Base-by-base conservation (phyloP, 495 filamentous ascomycete genomes). In the Hypoxylon perforatum region DNA sequence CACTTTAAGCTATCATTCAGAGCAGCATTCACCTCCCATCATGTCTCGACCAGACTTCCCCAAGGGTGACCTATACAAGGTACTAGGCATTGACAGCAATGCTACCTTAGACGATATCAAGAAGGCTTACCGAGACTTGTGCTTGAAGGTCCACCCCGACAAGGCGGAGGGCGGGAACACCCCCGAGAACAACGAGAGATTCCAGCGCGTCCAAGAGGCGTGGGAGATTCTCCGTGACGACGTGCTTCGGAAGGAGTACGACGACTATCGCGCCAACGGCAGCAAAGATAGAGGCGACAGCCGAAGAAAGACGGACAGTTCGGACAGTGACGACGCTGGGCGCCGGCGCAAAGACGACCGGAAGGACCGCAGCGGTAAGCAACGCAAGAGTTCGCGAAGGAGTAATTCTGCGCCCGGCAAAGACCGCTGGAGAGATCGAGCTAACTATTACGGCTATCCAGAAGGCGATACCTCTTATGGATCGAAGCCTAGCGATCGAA, bases 121-220 rank as follows among this genome's bases (percentile, higher is more conserved):
- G 61, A 69, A 61, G 46, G 56, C 66, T 0, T 69, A 64, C 30
- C 55, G 51, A n/a, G 51, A 64, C 0, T 21, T 64, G 1, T 45
- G 55, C 45, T 25, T 45, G 35, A 61, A 61, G 41, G 56, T 56
- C 0, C 65, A 69, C 28, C 65, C 65, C 6, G 65, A 69, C 38
- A 69, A 69, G 5, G 60, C 66, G 0, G 49, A 57, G 12, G 66
- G 50, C 14, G 66, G 66, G 12, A 69, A 53, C 46, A 64, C 56
- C 0, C 19, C 36, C 0, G 66, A 64, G 51, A 69, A 60, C 45
- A 69, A 56, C 38, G 51, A 44, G n/a, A 44, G 45, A 8, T 63
- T 63, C 11, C 35, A 39, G 3, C 33, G 33, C 21, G 56, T 60
- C 21, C 56, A 56, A 28, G 66, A 69, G 46, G 66, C 66, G 9